Base-by-base conservation (phyloP, 192 early-diverging fungal genomes). In the Umbelopsis vinacea region DNA sequence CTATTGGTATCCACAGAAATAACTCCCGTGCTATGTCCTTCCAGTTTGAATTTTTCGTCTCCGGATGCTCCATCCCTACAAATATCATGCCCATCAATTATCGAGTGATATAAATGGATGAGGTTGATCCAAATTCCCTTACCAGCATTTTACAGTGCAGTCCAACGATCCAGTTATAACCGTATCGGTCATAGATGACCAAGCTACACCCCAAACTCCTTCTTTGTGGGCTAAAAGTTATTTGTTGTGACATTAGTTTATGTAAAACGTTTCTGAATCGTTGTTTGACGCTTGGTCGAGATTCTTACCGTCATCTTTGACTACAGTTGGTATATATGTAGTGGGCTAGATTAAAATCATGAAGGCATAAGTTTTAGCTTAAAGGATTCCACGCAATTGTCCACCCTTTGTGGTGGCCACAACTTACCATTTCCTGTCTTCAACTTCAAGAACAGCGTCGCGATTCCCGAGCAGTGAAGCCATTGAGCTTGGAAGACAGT, bases 161-260 rank as follows among this genome's bases (percentile, higher is more conserved):
- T 96, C 94, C 8, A 90, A 85, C 38, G 92, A 92, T 15, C 92
- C 92, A 38, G 94, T 91, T 21, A 91, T 73, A 14, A 96, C 89
- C 47, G 83, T 71, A 74, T 92, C 86, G 10, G 86, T 83, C 52
- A 85, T 76, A 37, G 81, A 82, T 23, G 88, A 85, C 93, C 94
- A 96, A n/a, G 88, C 86, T 7, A 92, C 90, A 53, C 85, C 76
- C 94, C 94, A 96, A 69, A 96, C 92, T 63, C 89, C 91, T 74
- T 92, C 93, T 43, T 84, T 87, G 71, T 96, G 94, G 1, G 93
- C 94, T 94, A 80, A 50, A 29, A 33, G 6, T 19, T 29, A 33
- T 21, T 35, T 17, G 47, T 48, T 24, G 29, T 19, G 57, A 66
- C 19, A 38, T 37, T 48, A 66, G 6, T 53, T 3, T 15, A 46